These are phyloP conservation scores for Cucurbita maxima DNA, from an alignment of 306 rosid species.

Conservation along the genomic window DNA sequence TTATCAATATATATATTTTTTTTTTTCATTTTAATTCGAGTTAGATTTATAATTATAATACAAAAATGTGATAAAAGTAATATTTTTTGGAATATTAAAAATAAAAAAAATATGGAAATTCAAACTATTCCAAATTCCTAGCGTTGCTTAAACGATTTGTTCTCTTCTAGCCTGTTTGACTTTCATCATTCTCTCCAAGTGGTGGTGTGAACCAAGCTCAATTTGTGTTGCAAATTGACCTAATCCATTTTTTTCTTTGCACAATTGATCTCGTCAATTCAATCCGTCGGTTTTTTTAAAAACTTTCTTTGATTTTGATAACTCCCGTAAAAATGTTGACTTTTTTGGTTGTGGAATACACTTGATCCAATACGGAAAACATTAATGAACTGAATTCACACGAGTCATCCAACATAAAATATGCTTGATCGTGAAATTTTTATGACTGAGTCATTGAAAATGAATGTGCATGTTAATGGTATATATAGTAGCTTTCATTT, in stretches of 20 bases:
- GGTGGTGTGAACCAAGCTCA: not conserved
- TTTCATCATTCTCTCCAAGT: not conserved
- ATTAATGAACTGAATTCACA: too few relatives aligned
- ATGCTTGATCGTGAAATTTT: too few relatives aligned
- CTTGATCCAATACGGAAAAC: too few relatives aligned
- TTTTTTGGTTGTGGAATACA: not conserved
- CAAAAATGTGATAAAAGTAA: too few relatives aligned
- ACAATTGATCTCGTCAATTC: not conserved
- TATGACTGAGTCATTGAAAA: too few relatives aligned
- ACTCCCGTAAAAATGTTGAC: not conserved
- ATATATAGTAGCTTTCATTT: too few relatives aligned
- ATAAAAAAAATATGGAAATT: too few relatives aligned
- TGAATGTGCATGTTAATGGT: too few relatives aligned
- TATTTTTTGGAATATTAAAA: too few relatives aligned
- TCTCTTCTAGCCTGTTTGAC: not conserved
- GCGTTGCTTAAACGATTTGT: constrained; percentile 3
- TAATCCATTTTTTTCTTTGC: not conserved
- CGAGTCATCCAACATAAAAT: too few relatives aligned
- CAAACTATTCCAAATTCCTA: not conserved
- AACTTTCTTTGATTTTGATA: not conserved
- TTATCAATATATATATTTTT: too few relatives aligned
- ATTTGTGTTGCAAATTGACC: not conserved
- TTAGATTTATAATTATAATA: not conserved
- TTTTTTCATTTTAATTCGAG: too few relatives aligned
- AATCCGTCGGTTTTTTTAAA: not conserved